Evolutionary conservation across 169 alveolate species (phyloP).

Genomic region (Ichthyophthirius multifiliis): DNA sequence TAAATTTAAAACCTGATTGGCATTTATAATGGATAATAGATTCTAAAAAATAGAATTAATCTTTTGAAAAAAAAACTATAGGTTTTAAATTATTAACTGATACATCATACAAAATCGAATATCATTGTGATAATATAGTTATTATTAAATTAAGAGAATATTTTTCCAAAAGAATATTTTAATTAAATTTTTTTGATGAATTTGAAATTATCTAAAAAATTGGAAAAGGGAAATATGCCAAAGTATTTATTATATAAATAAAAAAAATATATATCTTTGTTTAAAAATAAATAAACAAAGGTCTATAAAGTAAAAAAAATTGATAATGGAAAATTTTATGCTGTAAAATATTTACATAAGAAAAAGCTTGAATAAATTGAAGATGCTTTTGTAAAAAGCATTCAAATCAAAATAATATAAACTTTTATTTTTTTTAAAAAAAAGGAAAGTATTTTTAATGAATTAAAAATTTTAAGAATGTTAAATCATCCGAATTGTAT

Average conservation of each 20-base stretch:
- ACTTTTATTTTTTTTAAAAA: no score
- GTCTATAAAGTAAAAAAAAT: constrained; percentile 4
- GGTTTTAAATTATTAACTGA: not conserved
- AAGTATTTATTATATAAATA: not conserved
- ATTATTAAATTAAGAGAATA: not conserved
- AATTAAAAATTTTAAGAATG: constrained; percentile 18
- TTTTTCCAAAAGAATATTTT: not conserved
- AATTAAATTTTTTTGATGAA: not conserved
- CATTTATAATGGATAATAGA: not conserved
- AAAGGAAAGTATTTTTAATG: constrained; percentile 5
- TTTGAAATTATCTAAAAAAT: not conserved
- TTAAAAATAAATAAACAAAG: not conserved
- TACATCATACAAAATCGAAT: not conserved
- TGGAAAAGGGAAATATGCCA: not conserved
- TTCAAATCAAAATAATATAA: not conserved
- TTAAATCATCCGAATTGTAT: constrained; percentile 9
- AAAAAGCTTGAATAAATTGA: not conserved
- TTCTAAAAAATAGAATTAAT: not conserved
- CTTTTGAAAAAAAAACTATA: not conserved
- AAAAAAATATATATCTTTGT: not conserved
- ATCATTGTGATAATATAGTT: not conserved
- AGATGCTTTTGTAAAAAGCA: not conserved
- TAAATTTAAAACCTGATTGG: not conserved
- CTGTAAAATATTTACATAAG: constrained; percentile 20
- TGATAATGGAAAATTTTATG: not conserved